Evolutionary conservation across 441 rosid genomes (phyloP), one percentile per base, ranked within the genome.

Genomic region (Brassica hybrid): DNA sequence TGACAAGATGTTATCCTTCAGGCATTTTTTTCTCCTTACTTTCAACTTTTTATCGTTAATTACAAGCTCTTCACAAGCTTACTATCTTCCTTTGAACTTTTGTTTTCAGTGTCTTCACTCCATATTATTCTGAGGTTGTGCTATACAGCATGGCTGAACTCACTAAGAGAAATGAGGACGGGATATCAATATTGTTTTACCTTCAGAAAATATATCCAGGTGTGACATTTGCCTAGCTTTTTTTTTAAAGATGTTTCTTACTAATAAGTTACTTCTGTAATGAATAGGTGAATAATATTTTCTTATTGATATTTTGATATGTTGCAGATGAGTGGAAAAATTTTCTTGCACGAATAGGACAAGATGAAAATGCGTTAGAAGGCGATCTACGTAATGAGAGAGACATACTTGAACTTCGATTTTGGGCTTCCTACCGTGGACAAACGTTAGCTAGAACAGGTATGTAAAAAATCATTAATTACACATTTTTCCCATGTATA

Each of bases 201-300:
- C 99, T 96, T 69, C 99, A 96, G 88, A 96, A 94, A 86, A 96
- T 96, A 83, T 94, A 88, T 91, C 99, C 99, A 76, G 99, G 99
- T 94, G 59, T 60, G 73, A 70, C 50, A 21, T 71, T 50, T 36
- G 2, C 43, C 19, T 21, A 52, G 71, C 18, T 63, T 62, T 62
- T 21, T 52, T 36, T 36, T 36, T 32, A 6, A 34, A 34, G 11
- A 32, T 63, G 38, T 30, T 79, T 73, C 56, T 54, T 79, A 18
- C 78, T 68, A 27, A 41, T 38, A 27, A 11, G 25, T 69, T 75
- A 67, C 69, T 25, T 69, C 30, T 57, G 48, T 60, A 41, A 38
- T 38, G 38, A 34, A 7, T 73, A 48, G 10, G 64, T 36, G 69
- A 25, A 69, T 52, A 38, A 13, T 61, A 17, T 78, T 21, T 73